Base-by-base conservation (phyloP, 768 basidiomycete species). In the Mycena rosella region DNA sequence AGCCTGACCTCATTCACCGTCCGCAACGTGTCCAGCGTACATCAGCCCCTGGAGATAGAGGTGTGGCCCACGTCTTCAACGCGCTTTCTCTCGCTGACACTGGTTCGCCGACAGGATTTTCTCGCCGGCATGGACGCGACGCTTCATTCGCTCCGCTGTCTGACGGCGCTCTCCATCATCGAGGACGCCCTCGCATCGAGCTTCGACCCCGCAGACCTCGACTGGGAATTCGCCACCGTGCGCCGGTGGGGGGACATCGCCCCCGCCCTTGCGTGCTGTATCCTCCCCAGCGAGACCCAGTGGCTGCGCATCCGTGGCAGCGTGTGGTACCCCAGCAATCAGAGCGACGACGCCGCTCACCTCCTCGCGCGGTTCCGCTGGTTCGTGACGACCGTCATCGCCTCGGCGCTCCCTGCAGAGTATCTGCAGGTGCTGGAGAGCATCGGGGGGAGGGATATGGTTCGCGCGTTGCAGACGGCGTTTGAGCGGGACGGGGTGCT, bases 191-290 rank as follows among this genome's bases (percentile, higher is more conserved):
- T 29, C 3, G n/a, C 42, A 5, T 0, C 7, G 1, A 20, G 17
- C 44, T 9, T 32, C 42, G 24, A 30, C 14, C 27, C 53, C 5
- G 52, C 29, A 3, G 61, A 61, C 15, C 60, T 63, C 13, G 52
- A 63, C 18, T 8, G 32, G 20, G 61, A 63, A 36, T 63, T 63
- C 32, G 3, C 34, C 10, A 54, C 18, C 30, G 52, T 63, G 32
- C 61, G 61, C 22, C 18, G 42, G 40, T 63, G 61, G 61, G 53
- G 61, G 29, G 44, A 54, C 24, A 18, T 42, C 30, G 54, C 42
- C 2, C 52, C 61, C 17, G 20, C 27, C 14, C 52, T 63, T 6
- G 14, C 11, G 1, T 18, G 22, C 51, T 63, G 61, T 44, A 14
- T 47, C 30, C 24, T 63, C 14, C 34, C 47, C n/a, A 63, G 61